Evolutionary conservation across 306 rosid genomes (phyloP).

Genomic region (Biancaea sappan): DNA sequence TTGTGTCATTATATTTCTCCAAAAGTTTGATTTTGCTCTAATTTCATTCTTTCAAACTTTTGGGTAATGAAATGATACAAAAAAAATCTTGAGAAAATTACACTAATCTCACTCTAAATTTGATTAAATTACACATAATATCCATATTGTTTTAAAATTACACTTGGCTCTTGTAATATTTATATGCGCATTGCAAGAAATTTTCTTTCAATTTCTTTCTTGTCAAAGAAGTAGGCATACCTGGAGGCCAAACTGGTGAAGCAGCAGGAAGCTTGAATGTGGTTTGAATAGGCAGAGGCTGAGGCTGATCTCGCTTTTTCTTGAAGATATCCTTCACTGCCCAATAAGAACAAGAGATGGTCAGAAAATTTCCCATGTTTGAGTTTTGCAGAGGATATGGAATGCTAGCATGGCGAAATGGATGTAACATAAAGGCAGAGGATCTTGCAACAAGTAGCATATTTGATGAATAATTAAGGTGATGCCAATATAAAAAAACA

Average conservation of each 20-base stretch:
- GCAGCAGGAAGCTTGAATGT: slow-evolving; percentile 65
- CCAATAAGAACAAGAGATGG: background rate
- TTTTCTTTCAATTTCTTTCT: no score
- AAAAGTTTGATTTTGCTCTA: background rate
- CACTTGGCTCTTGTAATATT: no score
- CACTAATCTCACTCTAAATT: no score
- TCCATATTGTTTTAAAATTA: no score
- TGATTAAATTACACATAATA: no score
- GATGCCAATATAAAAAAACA: background rate
- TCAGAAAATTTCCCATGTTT: slow-evolving; percentile 39
- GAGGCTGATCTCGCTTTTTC: slow-evolving; percentile 18
- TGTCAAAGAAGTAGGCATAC: slow-evolving; percentile 35
- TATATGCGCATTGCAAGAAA: no score
- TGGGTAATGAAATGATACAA: background rate
- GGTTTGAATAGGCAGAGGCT: slow-evolving; percentile 48
- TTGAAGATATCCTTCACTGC: slow-evolving; percentile 29
- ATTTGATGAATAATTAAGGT: background rate
- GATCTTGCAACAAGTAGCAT: slow-evolving; percentile 34
- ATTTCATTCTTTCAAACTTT: background rate
- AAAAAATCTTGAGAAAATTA: background rate
- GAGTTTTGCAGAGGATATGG: background rate
- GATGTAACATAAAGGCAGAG: background rate
- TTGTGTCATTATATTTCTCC: background rate
- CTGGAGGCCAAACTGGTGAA: slow-evolving; percentile 46
- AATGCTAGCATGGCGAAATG: background rate